These are phyloP conservation scores for Mucor velutinosus DNA, from an alignment of 371 early-diverging fungal species.

Conservation along the genomic window DNA sequence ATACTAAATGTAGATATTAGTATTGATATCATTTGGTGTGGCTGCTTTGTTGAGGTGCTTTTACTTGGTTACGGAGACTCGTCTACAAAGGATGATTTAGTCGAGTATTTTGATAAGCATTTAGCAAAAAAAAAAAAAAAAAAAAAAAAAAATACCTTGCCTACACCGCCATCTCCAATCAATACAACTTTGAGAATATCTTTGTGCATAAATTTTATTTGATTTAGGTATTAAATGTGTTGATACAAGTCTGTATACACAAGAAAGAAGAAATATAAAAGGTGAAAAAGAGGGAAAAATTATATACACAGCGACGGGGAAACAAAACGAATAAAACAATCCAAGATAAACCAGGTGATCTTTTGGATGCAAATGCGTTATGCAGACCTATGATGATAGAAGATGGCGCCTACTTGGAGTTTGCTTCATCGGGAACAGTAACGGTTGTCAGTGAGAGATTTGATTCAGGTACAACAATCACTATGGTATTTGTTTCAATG, in stretches of 20 bases:
- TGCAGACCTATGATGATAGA: neutral
- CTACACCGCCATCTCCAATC: constrained; percentile 86
- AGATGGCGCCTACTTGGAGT: neutral
- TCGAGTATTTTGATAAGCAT: neutral
- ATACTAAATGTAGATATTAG: constrained; percentile 58
- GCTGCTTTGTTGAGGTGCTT: neutral
- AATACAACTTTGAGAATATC: constrained; percentile 76
- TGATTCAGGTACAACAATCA: neutral
- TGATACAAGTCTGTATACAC: neutral
- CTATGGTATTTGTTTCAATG: neutral
- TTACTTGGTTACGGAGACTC: constrained; percentile 63
- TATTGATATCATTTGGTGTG: neutral
- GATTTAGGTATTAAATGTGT: neutral
- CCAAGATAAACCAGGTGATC: neutral
- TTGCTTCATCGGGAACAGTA: neutral
- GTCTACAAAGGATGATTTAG: constrained; percentile 35
- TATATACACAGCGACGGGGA: constrained; percentile 1
- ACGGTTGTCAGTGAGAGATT: neutral
- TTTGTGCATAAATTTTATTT: constrained; percentile 37
- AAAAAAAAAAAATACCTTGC: constrained; percentile 74
- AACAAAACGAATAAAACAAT: neutral
- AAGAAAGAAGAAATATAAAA: neutral
- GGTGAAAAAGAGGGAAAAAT: neutral
- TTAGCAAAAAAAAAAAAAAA: too few relatives aligned
- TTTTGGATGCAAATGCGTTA: neutral